Evolutionary conservation across 1,284 basidiomycete genomes (phyloP).

Genomic region (Apiotrichum siamense): DNA sequence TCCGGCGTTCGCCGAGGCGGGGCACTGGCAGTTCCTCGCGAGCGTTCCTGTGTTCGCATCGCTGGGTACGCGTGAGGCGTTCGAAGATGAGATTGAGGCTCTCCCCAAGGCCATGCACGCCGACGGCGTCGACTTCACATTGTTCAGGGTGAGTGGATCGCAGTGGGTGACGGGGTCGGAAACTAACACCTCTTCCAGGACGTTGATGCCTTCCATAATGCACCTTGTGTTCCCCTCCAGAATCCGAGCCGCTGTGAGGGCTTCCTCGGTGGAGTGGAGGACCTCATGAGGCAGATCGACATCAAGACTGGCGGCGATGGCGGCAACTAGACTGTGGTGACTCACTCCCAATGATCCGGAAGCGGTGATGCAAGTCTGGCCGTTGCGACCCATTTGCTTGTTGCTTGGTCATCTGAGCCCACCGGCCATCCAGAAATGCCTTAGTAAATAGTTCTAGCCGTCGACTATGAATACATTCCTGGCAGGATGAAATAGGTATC

Average conservation of each 20-base stretch:
- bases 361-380: no score
- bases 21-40: conserved; percentile 8
- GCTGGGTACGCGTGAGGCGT: conserved; percentile 34
- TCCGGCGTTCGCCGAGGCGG: conserved; percentile 15
- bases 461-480: no score
- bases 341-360: no score
- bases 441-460: no score
- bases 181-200: neutral
- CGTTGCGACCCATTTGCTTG: no score
- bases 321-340: neutral
- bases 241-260: neutral
- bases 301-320: neutral
- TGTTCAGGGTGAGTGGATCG: conserved; percentile 5
- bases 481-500: no score
- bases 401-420: no score
- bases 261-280: neutral
- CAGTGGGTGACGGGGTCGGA: neutral
- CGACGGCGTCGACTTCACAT: conserved; percentile 26
- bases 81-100: conserved; percentile 29
- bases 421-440: no score
- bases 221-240: neutral
- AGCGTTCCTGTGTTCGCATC: conserved; percentile 27
- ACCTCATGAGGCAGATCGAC: neutral
- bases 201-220: neutral
- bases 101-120: conserved; percentile 27